Conservation (phyloP, 352 stramenopile species). For the Phytophthora hibernalis region DNA sequence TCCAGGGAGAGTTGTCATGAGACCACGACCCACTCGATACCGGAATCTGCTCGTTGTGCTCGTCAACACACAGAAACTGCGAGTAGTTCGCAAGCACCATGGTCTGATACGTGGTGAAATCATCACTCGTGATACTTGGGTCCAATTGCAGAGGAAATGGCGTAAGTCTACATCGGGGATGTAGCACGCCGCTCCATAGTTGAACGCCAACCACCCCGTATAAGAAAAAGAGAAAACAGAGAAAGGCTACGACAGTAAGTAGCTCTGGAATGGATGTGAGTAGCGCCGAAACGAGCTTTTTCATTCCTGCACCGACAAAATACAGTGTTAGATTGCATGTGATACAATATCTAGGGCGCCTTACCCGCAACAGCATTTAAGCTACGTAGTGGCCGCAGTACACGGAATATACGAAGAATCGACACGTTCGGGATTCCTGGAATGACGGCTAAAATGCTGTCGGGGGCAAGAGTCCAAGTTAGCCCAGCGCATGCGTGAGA, state of each 20-base stretch:
- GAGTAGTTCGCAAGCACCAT: conserved; percentile 46
- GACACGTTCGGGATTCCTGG: conserved; percentile 75
- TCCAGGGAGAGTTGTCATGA: conserved; percentile 62
- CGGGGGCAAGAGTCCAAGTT: neutral
- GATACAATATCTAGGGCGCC: neutral
- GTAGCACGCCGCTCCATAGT: conserved; percentile 76
- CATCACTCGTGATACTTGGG: conserved; percentile 34
- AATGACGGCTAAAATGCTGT: conserved; percentile 67
- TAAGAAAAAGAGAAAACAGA: conserved; percentile 87
- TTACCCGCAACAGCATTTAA: conserved; percentile 69
- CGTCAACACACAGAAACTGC: conserved; percentile 44
- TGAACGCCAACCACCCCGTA: conserved; percentile 88
- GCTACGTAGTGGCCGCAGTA: conserved; percentile 62
- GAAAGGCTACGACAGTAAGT: conserved; percentile 78
- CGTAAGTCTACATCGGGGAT: conserved; percentile 73
- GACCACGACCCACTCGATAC: conserved; percentile 45
- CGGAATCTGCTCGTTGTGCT: conserved; percentile 42
- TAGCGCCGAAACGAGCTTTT: conserved; percentile 78
- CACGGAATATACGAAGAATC: conserved; percentile 64
- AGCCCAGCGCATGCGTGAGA: no score
- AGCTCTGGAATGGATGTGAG: conserved; percentile 82
- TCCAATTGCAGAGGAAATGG: conserved; percentile 67
- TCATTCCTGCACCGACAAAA: conserved; percentile 55
- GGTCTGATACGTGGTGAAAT: conserved; percentile 43
- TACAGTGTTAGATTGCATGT: neutral